phyloP scores from a whole-genome alignment of 73 alveolate genomes.

The Tetrahymena thermophila region DNA sequence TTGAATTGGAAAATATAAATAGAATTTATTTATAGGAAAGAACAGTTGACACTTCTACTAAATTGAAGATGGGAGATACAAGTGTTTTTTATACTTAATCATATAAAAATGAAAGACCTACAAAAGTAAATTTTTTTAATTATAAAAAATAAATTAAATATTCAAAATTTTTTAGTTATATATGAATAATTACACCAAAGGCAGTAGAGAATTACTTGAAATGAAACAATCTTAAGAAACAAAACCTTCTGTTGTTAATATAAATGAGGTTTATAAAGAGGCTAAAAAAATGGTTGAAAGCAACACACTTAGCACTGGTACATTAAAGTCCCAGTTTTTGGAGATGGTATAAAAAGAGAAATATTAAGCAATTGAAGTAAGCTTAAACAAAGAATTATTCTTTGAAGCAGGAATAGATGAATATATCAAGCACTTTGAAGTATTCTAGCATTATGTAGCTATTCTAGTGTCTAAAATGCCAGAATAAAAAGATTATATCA shows the following conservation, averaged over 20 bases:
- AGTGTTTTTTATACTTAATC: neutral
- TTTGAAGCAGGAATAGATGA: neutral
- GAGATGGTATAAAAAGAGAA: neutral
- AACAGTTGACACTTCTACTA: neutral
- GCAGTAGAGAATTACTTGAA: neutral
- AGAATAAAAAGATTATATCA: neutral
- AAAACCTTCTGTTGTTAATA: neutral
- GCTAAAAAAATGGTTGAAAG: neutral
- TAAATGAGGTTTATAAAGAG: neutral
- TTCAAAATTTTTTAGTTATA: neutral
- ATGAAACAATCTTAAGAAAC: neutral
- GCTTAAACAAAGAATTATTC: neutral
- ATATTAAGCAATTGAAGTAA: neutral
- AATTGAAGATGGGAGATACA: neutral
- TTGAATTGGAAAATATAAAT: neutral
- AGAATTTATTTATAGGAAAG: neutral
- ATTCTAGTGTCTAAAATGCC: neutral
- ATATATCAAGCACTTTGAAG: neutral
- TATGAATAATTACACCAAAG: neutral
- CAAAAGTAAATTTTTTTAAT: neutral
- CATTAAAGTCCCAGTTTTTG: neutral
- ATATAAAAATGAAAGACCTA: neutral
- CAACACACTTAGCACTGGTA: neutral
- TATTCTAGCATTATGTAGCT: neutral
- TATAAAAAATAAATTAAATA: neutral